phyloP scores from a whole-genome alignment of 495 filamentous ascomycete species.

The Cryomyces antarcticus region DNA sequence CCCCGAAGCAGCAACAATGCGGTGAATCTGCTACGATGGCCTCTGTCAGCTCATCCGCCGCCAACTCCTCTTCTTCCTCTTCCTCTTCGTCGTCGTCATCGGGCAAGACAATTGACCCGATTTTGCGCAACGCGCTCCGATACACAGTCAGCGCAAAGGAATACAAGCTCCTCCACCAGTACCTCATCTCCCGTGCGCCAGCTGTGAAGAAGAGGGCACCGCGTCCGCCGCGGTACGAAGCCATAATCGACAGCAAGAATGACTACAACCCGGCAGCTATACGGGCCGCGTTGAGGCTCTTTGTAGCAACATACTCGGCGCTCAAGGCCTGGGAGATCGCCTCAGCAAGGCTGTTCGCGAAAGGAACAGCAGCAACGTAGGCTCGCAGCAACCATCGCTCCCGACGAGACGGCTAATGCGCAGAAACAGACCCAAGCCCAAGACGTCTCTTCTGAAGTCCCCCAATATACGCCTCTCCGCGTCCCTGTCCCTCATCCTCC shows the following conservation, averaged over 20 bases:
- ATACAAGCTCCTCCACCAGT: conserved; percentile 62
- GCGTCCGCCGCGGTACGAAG: conserved; percentile 30
- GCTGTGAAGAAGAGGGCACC: conserved; percentile 38
- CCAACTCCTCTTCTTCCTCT: too few relatives aligned
- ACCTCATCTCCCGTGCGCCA: conserved; percentile 47
- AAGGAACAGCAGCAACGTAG: conserved; percentile 23
- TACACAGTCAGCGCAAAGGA: conserved; percentile 71
- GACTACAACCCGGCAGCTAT: conserved; percentile 67
- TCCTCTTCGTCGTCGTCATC: too few relatives aligned
- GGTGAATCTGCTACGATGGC: too few relatives aligned
- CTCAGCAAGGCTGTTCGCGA: conserved; percentile 14
- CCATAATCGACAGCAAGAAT: conserved; percentile 30
- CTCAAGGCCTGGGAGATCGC: conserved; percentile 50
- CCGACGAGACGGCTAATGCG: background rate
- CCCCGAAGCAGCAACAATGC: too few relatives aligned
- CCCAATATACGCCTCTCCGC: conserved; percentile 58
- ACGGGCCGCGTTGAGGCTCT: conserved; percentile 54
- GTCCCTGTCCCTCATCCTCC: conserved; percentile 61
- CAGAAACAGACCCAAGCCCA: conserved; percentile 20
- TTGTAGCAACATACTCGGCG: conserved; percentile 43
- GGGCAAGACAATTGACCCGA: conserved; percentile 25
- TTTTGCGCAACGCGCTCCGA: conserved; percentile 58
- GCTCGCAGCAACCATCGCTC: background rate
- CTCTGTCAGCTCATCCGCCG: too few relatives aligned
- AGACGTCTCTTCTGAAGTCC: conserved; percentile 38